Evolutionary conservation across 768 basidiomycete species (phyloP).

Genomic region (Dictyophora rubrovolvata): DNA sequence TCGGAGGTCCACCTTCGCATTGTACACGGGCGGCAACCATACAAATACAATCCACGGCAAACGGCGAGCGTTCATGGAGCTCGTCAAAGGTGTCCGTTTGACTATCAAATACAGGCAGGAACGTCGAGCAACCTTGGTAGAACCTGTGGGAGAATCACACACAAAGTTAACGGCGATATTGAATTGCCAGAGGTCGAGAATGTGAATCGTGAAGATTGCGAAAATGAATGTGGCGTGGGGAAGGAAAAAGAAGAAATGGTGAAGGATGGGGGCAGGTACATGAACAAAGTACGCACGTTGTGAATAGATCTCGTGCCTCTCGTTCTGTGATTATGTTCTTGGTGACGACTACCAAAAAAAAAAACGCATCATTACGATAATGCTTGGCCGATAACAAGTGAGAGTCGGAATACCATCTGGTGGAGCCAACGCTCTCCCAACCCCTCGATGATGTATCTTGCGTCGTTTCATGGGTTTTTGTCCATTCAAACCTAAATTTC

Average conservation of each 20-base stretch:
- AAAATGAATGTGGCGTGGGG: not conserved
- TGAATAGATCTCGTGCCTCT: slow-evolving; percentile 80
- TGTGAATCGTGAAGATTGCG: not conserved
- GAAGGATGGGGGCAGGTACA: not conserved
- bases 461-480: slow-evolving; percentile 60
- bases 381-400: no score
- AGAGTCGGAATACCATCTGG: slow-evolving; percentile 52
- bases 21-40: slow-evolving; percentile 87
- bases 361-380: not conserved
- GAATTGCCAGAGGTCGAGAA: slow-evolving; percentile 8
- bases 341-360: slow-evolving; percentile 52
- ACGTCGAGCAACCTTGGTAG: slow-evolving; percentile 87
- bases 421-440: slow-evolving; percentile 48
- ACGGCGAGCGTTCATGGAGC: slow-evolving; percentile 82
- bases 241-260: not conserved
- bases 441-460: slow-evolving; percentile 59
- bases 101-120: slow-evolving; percentile 80
- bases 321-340: slow-evolving; percentile 71
- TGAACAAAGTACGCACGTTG: slow-evolving; percentile 44
- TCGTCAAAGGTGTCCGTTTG: slow-evolving; percentile 77
- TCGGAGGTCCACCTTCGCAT: slow-evolving; percentile 76
- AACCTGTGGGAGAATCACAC: slow-evolving; percentile 40
- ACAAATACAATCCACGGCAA: slow-evolving; percentile 86
- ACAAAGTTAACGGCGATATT: slow-evolving; percentile 10
- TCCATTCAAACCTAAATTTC: slow-evolving; percentile 20